Evolutionary conservation across 345 rosid genomes (phyloP).

Genomic region (Geranium rotundifolium): DNA sequence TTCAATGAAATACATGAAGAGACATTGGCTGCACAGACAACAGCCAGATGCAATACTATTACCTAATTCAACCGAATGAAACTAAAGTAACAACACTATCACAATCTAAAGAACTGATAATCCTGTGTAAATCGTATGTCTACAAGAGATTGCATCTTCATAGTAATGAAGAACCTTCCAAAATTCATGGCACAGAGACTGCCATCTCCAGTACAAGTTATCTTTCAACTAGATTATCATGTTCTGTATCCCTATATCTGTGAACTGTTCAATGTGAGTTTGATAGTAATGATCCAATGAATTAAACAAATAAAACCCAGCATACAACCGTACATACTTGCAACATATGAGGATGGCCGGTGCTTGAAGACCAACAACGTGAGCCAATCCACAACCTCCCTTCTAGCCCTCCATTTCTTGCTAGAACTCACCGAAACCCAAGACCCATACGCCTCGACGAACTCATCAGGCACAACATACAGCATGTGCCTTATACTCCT

Average conservation of each 20-base stretch:
- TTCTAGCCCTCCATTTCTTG: slow-evolving; percentile 36
- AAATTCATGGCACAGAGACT: too few species aligned
- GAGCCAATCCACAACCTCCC: slow-evolving; percentile 47
- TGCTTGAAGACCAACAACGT: slow-evolving; percentile 16
- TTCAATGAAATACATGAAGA: neutral
- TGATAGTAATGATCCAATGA: neutral
- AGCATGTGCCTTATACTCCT: slow-evolving; percentile 49
- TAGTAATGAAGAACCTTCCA: too few species aligned
- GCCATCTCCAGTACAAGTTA: too few species aligned
- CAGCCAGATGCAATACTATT: neutral
- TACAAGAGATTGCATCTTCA: too few species aligned
- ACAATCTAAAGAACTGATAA: too few species aligned
- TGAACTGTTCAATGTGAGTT: neutral
- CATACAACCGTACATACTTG: slow-evolving; percentile 9
- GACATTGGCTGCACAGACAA: neutral
- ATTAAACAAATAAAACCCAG: neutral
- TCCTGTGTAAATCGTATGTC: too few species aligned
- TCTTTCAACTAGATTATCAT: too few species aligned
- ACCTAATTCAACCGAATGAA: too few species aligned
- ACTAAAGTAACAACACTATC: too few species aligned
- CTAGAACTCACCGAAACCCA: slow-evolving; percentile 9
- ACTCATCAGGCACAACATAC: slow-evolving; percentile 26
- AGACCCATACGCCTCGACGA: slow-evolving; percentile 20
- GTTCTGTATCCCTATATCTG: too few species aligned
- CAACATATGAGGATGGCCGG: slow-evolving; percentile 1